Conservation (phyloP, 164 flowering plant species). For the Macadamia integrifolia region DNA sequence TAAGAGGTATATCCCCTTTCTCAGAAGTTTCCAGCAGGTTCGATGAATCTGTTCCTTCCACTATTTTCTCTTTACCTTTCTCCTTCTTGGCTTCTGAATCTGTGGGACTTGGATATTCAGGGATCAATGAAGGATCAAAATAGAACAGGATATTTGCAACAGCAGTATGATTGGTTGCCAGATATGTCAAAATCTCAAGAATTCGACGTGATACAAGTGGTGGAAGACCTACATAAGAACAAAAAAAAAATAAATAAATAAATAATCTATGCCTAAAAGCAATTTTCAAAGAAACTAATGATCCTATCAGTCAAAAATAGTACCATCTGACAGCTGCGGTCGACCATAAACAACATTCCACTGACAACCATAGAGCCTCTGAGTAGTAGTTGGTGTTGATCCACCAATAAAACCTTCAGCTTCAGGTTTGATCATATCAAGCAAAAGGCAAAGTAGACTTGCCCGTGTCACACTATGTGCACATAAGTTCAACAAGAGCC, state of each 20-base stretch:
- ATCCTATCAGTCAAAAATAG: conserved; percentile 1
- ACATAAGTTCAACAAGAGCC: conserved; percentile 79
- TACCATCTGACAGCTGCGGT: conserved; percentile 79
- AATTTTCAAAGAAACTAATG: background rate
- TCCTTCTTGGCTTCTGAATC: conserved; percentile 33
- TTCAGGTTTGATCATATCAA: conserved; percentile 71
- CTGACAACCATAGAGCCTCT: conserved; percentile 89
- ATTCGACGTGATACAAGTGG: conserved; percentile 81
- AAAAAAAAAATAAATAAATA: conserved; percentile 9
- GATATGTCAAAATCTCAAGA: conserved; percentile 71
- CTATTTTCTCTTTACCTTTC: conserved; percentile 60
- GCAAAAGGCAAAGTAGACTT: conserved; percentile 57
- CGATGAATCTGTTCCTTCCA: conserved; percentile 29
- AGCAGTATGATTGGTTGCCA: conserved; percentile 77
- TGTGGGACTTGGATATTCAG: conserved; percentile 21
- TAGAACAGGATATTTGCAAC: conserved; percentile 71
- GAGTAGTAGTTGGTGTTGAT: conserved; percentile 35
- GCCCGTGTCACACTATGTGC: conserved; percentile 76
- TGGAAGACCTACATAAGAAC: conserved; percentile 60
- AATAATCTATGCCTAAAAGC: background rate
- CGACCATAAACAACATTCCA: conserved; percentile 81
- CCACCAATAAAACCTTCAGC: conserved; percentile 42
- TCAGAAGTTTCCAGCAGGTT: conserved; percentile 13
- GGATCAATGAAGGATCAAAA: conserved; percentile 46
- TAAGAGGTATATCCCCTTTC: conserved; percentile 49